A percentile compares a stretch with the other conserved stretches of the same genome.
Conservation (phyloP, 1,284 basidiomycete genomes). For the Fomitiporia mediterranea region DNA sequence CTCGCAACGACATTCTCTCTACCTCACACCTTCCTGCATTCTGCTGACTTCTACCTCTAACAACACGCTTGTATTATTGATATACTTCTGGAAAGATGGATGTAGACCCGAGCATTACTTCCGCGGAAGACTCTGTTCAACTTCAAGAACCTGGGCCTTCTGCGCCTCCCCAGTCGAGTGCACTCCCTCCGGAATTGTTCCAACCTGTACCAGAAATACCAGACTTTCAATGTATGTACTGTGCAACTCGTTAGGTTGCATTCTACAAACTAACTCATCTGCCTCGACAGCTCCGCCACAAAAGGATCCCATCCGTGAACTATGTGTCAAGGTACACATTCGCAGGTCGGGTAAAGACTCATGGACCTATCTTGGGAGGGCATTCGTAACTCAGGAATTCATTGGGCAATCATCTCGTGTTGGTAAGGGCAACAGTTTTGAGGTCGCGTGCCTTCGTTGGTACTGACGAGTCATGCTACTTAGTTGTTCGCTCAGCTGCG, state of each 20-base stretch:
- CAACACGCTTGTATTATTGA: no score
- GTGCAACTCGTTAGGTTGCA: conserved; percentile 17
- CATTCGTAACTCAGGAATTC: conserved; percentile 65
- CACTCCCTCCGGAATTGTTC: conserved; percentile 8
- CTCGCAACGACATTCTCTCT: neutral
- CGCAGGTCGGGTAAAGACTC: conserved; percentile 69
- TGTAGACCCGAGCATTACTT: conserved; percentile 13
- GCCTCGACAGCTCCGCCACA: conserved; percentile 23
- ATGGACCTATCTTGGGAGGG: conserved; percentile 77
- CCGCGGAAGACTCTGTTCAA: conserved; percentile 5
- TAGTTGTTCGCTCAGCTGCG: conserved; percentile 63
- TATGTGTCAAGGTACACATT: conserved; percentile 80
- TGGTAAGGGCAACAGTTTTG: conserved; percentile 44
- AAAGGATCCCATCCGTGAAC: conserved; percentile 62
- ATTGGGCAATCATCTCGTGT: conserved; percentile 69
- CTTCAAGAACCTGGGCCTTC: conserved; percentile 16
- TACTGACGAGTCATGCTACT: conserved; percentile 13
- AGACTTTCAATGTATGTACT: conserved; percentile 9
- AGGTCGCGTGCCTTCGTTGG: neutral
- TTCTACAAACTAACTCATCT: conserved; percentile 29
- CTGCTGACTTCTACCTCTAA: no score
- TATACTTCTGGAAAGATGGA: conserved; percentile 16
- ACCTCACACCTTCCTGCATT: no score
- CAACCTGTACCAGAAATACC: conserved; percentile 9
- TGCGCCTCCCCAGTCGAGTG: neutral